Percentiles rank a stretch among this genome's conserved stretches.
phyloP scores from a whole-genome alignment of 805 yeast species.

The Jamesozyma jinghongensis region DNA sequence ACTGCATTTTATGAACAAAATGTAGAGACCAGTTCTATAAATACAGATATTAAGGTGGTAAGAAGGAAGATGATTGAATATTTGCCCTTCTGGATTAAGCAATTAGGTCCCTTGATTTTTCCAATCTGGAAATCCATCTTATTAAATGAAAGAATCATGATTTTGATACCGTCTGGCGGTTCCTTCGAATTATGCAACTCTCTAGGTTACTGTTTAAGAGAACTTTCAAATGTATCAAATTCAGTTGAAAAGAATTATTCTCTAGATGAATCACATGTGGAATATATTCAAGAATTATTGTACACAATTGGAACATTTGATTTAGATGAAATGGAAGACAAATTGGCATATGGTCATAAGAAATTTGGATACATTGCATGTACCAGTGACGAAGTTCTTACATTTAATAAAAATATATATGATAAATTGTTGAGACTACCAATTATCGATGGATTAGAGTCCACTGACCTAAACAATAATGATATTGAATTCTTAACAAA shows the following conservation, averaged over 20 bases:
- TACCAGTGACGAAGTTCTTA: conserved; percentile 26
- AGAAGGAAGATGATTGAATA: conserved; percentile 2
- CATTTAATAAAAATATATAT: conserved; percentile 18
- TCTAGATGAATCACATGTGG: not conserved
- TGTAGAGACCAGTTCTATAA: not conserved
- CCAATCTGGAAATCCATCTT: conserved; percentile 29
- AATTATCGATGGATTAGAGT: conserved; percentile 1
- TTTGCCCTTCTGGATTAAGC: conserved; percentile 19
- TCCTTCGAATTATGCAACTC: conserved; percentile 24
- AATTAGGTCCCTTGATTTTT: conserved; percentile 28
- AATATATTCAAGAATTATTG: not conserved
- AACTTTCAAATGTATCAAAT: conserved; percentile 12
- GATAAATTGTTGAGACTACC: conserved; percentile 21
- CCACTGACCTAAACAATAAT: not conserved
- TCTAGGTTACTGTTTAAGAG: conserved; percentile 21
- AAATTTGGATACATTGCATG: conserved; percentile 22
- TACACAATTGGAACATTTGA: conserved; percentile 13
- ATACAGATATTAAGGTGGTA: not conserved
- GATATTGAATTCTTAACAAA: conserved; percentile 7
- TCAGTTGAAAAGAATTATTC: not conserved
- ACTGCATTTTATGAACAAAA: conserved; percentile 5
- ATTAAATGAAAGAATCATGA: conserved; percentile 21
- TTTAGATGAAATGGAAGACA: conserved; percentile 6
- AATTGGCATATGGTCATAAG: not conserved
- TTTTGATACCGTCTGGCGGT: conserved; percentile 21